Percentiles rank a stretch among this genome's conserved stretches.
Conservation (phyloP, 352 stramenopile genomes). For the Phytophthora kernoviae region DNA sequence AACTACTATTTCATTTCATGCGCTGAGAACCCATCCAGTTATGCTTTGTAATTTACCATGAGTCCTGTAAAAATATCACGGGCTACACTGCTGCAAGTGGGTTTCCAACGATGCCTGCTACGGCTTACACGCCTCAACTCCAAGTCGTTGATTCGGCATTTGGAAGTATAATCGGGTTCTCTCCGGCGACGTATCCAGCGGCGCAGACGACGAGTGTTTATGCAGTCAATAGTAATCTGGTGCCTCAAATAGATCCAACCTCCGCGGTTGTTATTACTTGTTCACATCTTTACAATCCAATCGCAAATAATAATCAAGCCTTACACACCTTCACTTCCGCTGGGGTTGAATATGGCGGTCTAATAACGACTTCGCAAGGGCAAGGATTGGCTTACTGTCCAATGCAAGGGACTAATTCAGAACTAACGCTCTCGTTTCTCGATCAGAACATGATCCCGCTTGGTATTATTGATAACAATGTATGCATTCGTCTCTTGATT, state of each 20-base stretch:
- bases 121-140: constrained; percentile 13
- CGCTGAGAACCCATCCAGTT: no score
- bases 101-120: constrained; percentile 9
- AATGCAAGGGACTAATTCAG: constrained; percentile 16
- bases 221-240: constrained; percentile 18
- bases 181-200: constrained; percentile 5
- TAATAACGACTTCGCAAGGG: constrained; percentile 18
- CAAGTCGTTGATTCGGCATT: constrained; percentile 9
- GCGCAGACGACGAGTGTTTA: constrained; percentile 12
- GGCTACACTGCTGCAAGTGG: constrained; percentile 7
- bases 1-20: no score
- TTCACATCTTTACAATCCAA: constrained; percentile 26
- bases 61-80: no score
- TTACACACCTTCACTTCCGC: constrained; percentile 21
- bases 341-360: constrained; percentile 18
- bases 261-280: constrained; percentile 5
- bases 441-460: constrained; percentile 20
- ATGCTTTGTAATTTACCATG: no score
- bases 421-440: constrained; percentile 11
- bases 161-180: constrained; percentile 18
- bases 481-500: constrained; percentile 25
- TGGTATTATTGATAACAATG: constrained; percentile 17
- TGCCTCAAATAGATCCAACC: constrained; percentile 18
- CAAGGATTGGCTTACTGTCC: no score
- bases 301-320: constrained; percentile 30